Base-by-base conservation (phyloP, 2,329 filamentous ascomycete species). In the Ophiostoma tasmaniense region DNA sequence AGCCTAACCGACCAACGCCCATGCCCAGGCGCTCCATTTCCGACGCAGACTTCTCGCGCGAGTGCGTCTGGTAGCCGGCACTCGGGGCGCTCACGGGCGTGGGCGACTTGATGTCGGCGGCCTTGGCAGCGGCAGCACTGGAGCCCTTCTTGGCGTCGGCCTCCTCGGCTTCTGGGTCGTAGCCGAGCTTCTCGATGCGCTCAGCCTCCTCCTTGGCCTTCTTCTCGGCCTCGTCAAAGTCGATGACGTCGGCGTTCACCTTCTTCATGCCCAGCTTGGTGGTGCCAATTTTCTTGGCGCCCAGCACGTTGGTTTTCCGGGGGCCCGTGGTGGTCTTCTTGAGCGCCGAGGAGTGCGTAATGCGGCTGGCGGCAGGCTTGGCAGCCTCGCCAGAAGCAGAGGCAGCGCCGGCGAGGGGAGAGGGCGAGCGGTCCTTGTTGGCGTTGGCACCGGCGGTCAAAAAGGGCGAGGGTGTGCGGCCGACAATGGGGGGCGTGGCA, bases 161-260 rank as follows among this genome's bases (percentile, higher is more conserved):
- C 73, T 85, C 85, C 79, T 96, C 94, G 25, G 92, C 93, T 72
- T 97, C 90, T 0, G 93, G 92, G 75, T 99, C 93, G 76, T 99
- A 99, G 52, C 95, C 95, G 28, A 99, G 83, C 80, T 96, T 97
- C 77, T 90, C 93, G 76, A 97, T 95, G 73, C 95, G 89, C 79
- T 98, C 95, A 2, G 93, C 95, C 79, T 99, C 95, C 79, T 98
- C 95, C 79, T 94, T 96, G 61, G 95, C 95, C 81, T 96, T 97
- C 79, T 91, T 92, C 83, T 99, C 95, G 2, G 93, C 95, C 78
- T 94, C 95, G 73, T 99, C 95, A 75, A 99, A 99, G 81, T 99
- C 94, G 72, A 99, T 93, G 14, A 88, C 81, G 73, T 93, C 90
- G 64, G 83, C 85, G 3, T 84, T 87, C 42, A 96, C 87, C 83